phyloP scores from a whole-genome alignment of 495 filamentous ascomycete genomes.

The Penicillium paradoxum region DNA sequence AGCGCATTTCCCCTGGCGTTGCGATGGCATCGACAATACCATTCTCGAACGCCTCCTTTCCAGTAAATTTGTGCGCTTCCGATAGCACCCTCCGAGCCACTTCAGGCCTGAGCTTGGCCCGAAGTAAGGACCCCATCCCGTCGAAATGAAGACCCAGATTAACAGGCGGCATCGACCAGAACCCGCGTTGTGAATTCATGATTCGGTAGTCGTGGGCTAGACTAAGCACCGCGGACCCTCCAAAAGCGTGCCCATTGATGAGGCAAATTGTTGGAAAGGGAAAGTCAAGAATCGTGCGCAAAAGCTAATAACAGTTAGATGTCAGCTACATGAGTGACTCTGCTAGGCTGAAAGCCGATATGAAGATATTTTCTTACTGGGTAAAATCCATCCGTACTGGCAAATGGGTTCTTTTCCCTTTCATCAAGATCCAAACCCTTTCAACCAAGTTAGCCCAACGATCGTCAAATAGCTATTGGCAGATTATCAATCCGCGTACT shows the following conservation, averaged over 20 bases:
- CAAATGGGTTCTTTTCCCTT: conserved; percentile 39
- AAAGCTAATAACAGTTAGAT: conserved; percentile 18
- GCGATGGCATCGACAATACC: conserved; percentile 46
- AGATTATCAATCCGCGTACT: not conserved
- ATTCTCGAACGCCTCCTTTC: conserved; percentile 41
- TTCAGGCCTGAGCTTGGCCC: conserved; percentile 41
- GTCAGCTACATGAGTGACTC: no score
- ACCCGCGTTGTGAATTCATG: conserved; percentile 46
- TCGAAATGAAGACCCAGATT: conserved; percentile 47
- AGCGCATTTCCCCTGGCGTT: conserved; percentile 41
- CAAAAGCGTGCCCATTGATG: conserved; percentile 47
- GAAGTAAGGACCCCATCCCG: conserved; percentile 43
- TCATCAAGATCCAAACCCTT: conserved; percentile 46
- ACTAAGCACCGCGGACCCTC: conserved; percentile 41
- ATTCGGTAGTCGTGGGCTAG: conserved; percentile 47
- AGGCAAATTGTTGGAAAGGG: conserved; percentile 47
- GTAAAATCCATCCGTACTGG: conserved; percentile 47
- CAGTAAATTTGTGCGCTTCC: conserved; percentile 47
- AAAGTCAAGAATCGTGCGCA: conserved; percentile 46
- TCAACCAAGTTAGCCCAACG: conserved; percentile 12
- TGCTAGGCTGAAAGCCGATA: no score
- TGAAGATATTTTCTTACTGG: no score
- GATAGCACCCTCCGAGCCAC: conserved; percentile 47
- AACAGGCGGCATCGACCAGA: conserved; percentile 45
- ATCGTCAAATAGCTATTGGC: no score